Conservation (phyloP, 139 green algal species). For the Tetradesmus lagerheimii region DNA sequence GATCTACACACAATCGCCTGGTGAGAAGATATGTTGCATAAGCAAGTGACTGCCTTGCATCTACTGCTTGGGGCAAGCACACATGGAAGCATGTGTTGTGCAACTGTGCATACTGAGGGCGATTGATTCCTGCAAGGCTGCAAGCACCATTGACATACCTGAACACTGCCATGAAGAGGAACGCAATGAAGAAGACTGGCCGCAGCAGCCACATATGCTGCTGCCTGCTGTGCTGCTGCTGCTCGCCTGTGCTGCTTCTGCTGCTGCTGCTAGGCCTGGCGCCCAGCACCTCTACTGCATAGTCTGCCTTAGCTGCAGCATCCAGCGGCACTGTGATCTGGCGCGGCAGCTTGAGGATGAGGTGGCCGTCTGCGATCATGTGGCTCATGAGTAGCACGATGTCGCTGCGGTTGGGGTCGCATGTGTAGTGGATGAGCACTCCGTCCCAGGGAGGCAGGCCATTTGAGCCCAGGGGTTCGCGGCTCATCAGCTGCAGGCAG, state of each 20-base stretch:
- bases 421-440: conserved; percentile 9
- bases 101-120: no score
- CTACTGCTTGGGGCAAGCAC: no score
- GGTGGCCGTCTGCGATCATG: conserved; percentile 27
- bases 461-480: neutral
- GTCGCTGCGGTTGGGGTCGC: neutral
- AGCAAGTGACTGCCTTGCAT: no score
- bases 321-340: conserved; percentile 14
- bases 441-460: neutral
- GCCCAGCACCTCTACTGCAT: neutral
- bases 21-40: no score
- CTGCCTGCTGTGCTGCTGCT: neutral
- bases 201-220: neutral
- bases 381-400: conserved; percentile 7
- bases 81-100: no score
- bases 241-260: neutral
- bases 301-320: neutral
- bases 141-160: neutral
- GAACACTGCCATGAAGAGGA: neutral
- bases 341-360: conserved; percentile 8
- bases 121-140: no score
- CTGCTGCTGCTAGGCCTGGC: neutral
- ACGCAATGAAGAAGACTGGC: neutral
- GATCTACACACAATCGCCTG: no score
- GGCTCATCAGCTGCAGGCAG: conserved; percentile 8